phyloP scores from a whole-genome alignment of 2,329 filamentous ascomycete species.

The Ceratocystis cacaofunesta region DNA sequence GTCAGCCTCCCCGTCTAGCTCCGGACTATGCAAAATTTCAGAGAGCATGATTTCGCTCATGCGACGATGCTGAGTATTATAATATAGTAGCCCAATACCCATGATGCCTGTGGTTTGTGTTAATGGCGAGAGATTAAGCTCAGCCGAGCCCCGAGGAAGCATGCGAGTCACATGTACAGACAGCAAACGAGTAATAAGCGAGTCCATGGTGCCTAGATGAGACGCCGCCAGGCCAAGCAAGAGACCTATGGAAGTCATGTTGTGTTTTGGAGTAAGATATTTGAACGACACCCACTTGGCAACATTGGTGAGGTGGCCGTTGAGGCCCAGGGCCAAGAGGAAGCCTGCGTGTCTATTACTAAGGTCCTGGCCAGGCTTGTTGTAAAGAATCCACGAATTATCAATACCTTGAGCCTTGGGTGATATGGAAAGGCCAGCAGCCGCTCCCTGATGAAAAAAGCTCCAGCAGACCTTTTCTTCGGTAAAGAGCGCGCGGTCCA shows the following conservation, averaged over 20 bases:
- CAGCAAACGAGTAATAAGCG: conserved; percentile 75
- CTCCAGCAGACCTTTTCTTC: conserved; percentile 98
- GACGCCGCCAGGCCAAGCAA: conserved; percentile 83
- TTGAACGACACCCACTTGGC: conserved; percentile 99
- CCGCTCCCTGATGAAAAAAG: conserved; percentile 92
- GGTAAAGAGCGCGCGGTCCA: conserved; percentile 71
- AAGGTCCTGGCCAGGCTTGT: conserved; percentile 73
- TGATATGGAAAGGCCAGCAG: conserved; percentile 84
- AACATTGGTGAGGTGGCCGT: conserved; percentile 83
- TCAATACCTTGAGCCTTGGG: conserved; percentile 84
- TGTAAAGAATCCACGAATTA: conserved; percentile 97
- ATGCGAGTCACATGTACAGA: conserved; percentile 94
- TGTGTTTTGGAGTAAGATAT: conserved; percentile 96
- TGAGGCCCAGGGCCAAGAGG: conserved; percentile 75
- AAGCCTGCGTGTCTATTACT: conserved; percentile 96
- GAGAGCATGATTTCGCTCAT: conserved; percentile 99
- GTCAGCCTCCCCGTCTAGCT: neutral
- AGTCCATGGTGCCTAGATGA: conserved; percentile 94
- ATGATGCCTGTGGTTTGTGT: conserved; percentile 95
- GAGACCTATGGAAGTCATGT: conserved; percentile 97
- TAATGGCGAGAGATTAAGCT: conserved; percentile 80
- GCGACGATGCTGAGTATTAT: conserved; percentile 84
- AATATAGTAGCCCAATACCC: conserved; percentile 91
- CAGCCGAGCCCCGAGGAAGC: conserved; percentile 80
- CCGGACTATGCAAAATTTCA: conserved; percentile 65